phyloP scores from a whole-genome alignment of 148 eudicot genomes.

The Nepenthes mirabilis region DNA sequence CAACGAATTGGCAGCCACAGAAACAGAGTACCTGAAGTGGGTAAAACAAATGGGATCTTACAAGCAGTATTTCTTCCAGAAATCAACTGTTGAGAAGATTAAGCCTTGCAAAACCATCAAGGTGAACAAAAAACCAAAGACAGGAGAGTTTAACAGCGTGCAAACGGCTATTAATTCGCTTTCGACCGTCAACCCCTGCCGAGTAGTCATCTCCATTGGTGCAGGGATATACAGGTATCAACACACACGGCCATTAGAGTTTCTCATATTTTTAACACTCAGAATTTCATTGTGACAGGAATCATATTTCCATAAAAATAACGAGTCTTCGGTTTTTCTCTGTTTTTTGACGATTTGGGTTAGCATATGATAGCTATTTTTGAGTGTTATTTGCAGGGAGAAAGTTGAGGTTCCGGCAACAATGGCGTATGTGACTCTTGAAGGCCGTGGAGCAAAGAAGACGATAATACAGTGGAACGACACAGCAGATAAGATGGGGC shows the following conservation, averaged over 20 bases:
- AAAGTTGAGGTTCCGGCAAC: conserved; percentile 59
- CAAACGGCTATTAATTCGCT: conserved; percentile 56
- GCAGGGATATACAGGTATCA: conserved; percentile 58
- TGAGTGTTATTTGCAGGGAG: conserved; percentile 33
- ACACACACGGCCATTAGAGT: neutral
- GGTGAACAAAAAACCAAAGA: conserved; percentile 32
- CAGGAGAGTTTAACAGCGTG: conserved; percentile 37
- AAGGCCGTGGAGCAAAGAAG: conserved; percentile 46
- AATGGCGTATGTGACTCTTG: conserved; percentile 45
- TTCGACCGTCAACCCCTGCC: conserved; percentile 37
- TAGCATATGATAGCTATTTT: neutral
- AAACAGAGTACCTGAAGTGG: conserved; percentile 37
- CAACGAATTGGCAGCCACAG: conserved; percentile 9
- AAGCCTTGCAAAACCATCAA: conserved; percentile 50
- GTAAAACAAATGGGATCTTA: conserved; percentile 29
- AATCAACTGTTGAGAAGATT: conserved; percentile 21
- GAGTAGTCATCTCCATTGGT: conserved; percentile 51
- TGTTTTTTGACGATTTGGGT: neutral
- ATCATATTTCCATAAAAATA: too few species aligned
- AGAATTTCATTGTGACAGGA: too few species aligned
- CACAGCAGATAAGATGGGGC: conserved; percentile 48
- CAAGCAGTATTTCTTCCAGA: conserved; percentile 30
- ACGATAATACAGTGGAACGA: conserved; percentile 74
- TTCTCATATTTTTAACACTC: too few species aligned
- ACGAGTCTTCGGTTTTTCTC: neutral